Conservation (phyloP, 2,329 filamentous ascomycete genomes). For the Botryosphaeria dothidea region DNA sequence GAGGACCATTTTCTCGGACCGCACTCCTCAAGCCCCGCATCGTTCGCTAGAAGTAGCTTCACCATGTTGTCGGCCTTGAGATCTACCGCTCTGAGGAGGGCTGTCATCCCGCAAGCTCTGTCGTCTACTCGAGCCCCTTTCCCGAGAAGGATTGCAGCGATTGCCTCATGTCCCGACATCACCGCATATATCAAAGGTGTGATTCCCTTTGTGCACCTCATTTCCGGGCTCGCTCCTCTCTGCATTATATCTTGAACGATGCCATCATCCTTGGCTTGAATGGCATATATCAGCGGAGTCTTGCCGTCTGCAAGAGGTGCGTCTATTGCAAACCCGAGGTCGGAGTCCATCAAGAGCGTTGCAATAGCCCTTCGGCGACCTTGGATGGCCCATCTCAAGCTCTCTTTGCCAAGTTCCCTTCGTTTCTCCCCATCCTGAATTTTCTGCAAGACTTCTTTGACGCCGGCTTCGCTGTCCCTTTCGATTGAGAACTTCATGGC, state of each 20-base stretch:
- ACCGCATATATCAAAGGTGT: slow-evolving; percentile 13
- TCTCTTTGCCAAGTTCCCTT: slow-evolving; percentile 2
- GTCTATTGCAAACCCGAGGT: slow-evolving; percentile 10
- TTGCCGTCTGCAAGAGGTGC: slow-evolving; percentile 2
- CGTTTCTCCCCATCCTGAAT: slow-evolving; percentile 7
- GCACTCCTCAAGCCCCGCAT: background rate
- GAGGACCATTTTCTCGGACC: slow-evolving; percentile 14
- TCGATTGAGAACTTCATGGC: slow-evolving; percentile 2
- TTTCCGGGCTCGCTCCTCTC: slow-evolving; percentile 3
- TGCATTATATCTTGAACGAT: slow-evolving; percentile 13
- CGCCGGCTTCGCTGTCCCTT: slow-evolving; percentile 2
- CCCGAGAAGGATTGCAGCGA: slow-evolving; percentile 1
- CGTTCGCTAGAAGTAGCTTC: slow-evolving; percentile 5
- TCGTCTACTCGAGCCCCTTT: slow-evolving; percentile 11
- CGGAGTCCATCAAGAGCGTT: background rate
- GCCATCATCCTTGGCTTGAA: slow-evolving; percentile 8
- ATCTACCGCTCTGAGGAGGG: slow-evolving; percentile 8
- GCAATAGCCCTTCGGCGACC: background rate
- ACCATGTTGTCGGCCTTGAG: background rate
- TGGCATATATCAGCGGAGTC: slow-evolving; percentile 11
- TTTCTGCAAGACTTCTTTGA: background rate
- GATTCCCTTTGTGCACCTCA: slow-evolving; percentile 7
- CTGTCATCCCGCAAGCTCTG: background rate
- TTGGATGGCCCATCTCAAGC: slow-evolving; percentile 6
- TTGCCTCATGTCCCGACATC: background rate